Base-by-base conservation (phyloP, 768 basidiomycete genomes). In the Tulasnella sp. region DNA sequence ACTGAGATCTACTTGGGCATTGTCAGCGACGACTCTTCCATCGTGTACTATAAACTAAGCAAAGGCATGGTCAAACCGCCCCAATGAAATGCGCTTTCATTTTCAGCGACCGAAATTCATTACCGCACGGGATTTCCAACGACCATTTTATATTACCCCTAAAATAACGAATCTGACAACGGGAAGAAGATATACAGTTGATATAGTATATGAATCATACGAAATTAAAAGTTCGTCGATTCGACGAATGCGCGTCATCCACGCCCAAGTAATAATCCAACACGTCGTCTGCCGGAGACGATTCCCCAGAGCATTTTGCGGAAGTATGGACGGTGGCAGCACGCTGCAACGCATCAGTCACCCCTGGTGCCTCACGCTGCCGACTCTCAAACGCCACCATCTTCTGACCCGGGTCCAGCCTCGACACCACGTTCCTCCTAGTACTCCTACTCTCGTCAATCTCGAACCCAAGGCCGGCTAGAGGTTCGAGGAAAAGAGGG, bases 31-130 rank as follows among this genome's bases (percentile, higher is more conserved):
- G 93, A 94, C 79, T 89, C 93, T 14, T 93, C 93, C 11, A 90
- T 91, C 67, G 93, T 94, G 72, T 94, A 94, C 82, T 94, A 94
- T 83, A 92, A 91, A 80, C 85, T 94, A 77, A 91, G 90, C 80
- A 85, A 86, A 71, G 93, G 92, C 75, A 91, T 94, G 39, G 88
- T 90, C 77, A 93, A 93, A 79, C 92, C 80, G 9, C 79, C 80
- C 29, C 71, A 77, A 74, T 80, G 67, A 76, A 15, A n/a, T n/a
- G n/a, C n/a, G n/a, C n/a, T n/a, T n/a, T n/a, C n/a, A n/a, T n/a
- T 37, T 71, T 42, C 17, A 71, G 29, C 70, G 39, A 36, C 14
- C 67, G 5, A n/a, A n/a, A 38, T 67, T n/a, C n/a, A 67, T 67
- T 38, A 31, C 45, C n/a, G 39, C 39, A 12, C 39, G 12, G 39